Conservation (phyloP, 495 filamentous ascomycete genomes). For the Immersiella caudata region DNA sequence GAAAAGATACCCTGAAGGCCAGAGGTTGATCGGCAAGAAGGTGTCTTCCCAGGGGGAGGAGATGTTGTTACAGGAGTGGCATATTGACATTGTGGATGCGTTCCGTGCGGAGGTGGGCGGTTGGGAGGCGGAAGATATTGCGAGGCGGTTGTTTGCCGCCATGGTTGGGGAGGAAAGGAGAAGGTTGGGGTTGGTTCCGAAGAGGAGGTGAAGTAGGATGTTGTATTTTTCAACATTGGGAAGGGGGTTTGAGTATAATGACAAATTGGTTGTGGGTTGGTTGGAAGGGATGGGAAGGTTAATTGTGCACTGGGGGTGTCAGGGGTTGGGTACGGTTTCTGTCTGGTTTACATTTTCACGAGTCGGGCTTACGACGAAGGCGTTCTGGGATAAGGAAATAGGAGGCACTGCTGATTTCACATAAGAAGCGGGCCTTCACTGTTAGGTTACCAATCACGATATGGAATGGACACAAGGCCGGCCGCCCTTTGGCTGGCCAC, state of each 20-base stretch:
- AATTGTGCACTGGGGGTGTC: neutral
- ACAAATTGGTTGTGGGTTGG: neutral
- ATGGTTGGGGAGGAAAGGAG: constrained; percentile 51
- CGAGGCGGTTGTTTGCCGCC: constrained; percentile 55
- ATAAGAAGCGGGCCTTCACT: neutral
- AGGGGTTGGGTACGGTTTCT: neutral
- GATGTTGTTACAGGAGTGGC: constrained; percentile 52
- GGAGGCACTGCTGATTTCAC: neutral
- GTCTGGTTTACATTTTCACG: neutral
- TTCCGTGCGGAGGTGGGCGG: constrained; percentile 41
- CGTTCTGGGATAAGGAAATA: neutral
- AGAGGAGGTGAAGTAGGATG: constrained; percentile 16
- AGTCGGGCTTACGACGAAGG: neutral
- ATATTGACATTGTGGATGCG: constrained; percentile 55
- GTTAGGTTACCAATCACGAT: neutral
- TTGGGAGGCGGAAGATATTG: constrained; percentile 51
- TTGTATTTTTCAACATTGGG: neutral
- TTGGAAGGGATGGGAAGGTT: neutral
- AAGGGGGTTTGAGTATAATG: neutral
- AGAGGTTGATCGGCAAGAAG: constrained; percentile 39
- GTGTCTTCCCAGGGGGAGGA: constrained; percentile 39
- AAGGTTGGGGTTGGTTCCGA: constrained; percentile 22
- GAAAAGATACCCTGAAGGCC: neutral
- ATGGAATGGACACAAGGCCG: neutral
- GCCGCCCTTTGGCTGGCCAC: neutral